Conservation (phyloP, 139 green algal species). For the Chlorella ohadii region DNA sequence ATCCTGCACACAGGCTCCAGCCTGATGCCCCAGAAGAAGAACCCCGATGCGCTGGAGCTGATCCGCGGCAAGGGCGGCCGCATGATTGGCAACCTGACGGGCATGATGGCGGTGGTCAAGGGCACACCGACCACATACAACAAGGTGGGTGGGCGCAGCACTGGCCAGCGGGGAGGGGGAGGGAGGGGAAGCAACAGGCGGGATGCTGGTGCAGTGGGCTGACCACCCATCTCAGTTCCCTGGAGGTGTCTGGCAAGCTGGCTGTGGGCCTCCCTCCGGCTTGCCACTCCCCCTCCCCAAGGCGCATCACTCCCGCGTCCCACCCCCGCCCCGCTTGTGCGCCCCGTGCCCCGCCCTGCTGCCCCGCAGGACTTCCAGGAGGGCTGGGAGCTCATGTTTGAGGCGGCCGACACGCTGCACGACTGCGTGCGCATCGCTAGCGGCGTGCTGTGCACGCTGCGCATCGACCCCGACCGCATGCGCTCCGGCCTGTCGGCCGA, state of each 20-base stretch:
- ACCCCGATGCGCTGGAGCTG: conserved; percentile 98
- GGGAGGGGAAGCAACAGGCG: too few relatives aligned
- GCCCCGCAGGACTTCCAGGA: conserved; percentile 88
- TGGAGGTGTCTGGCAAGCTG: too few relatives aligned
- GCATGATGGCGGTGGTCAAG: conserved; percentile 93
- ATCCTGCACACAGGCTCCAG: conserved; percentile 69
- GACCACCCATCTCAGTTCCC: too few relatives aligned
- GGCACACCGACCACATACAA: conserved; percentile 98
- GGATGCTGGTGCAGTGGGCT: too few relatives aligned
- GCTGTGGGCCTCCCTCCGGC: too few relatives aligned
- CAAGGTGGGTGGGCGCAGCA: conserved; percentile 62
- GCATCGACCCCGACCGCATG: conserved; percentile 91
- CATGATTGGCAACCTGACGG: conserved; percentile 90
- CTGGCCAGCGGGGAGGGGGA: too few relatives aligned
- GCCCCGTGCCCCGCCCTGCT: not conserved
- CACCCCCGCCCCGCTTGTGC: too few relatives aligned
- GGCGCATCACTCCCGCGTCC: too few relatives aligned
- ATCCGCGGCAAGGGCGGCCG: conserved; percentile 83
- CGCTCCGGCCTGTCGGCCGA: conserved; percentile 84
- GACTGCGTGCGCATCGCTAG: conserved; percentile 93
- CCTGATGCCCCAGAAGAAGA: conserved; percentile 99
- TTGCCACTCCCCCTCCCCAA: too few relatives aligned
- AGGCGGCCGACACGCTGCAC: conserved; percentile 91
- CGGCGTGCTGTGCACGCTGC: conserved; percentile 91
- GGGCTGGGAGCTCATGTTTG: conserved; percentile 88